Evolutionary conservation across 371 early-diverging fungal species (phyloP).

Genomic region (Thermomucor indicae-seudaticae): DNA sequence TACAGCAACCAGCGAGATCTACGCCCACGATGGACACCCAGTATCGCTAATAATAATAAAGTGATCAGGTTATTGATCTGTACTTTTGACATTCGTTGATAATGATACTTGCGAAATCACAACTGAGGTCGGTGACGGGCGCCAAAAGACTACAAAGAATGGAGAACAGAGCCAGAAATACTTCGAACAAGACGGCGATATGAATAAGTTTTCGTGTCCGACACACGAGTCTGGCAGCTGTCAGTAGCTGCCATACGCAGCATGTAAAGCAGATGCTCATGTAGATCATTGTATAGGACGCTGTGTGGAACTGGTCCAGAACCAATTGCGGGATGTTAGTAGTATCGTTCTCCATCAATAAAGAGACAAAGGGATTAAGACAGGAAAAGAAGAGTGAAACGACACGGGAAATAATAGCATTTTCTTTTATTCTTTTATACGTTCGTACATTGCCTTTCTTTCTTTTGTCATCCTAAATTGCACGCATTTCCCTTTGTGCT

Average conservation of each 20-base stretch:
- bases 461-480: background rate
- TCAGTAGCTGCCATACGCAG: conserved; percentile 30
- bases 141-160: conserved; percentile 32
- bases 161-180: conserved; percentile 21
- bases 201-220: conserved; percentile 27
- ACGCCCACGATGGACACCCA: conserved; percentile 44
- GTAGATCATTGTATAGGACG: conserved; percentile 27
- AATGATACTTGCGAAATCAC: conserved; percentile 19
- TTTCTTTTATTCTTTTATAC: background rate
- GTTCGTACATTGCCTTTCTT: background rate
- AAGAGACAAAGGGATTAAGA: background rate
- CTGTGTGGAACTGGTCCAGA: conserved; percentile 3
- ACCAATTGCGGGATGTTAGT: background rate
- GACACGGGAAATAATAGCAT: background rate
- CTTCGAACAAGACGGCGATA: conserved; percentile 25
- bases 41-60: conserved; percentile 23
- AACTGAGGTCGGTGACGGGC: conserved; percentile 22
- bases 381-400: background rate
- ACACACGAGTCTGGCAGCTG: conserved; percentile 15
- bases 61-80: background rate
- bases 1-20: conserved; percentile 35
- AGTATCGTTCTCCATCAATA: background rate
- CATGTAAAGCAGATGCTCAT: conserved; percentile 36
- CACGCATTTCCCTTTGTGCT: too few species aligned
- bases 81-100: background rate